Conservation (phyloP, 2,329 filamentous ascomycete species). For the Cryphonectria carpinicola region DNA sequence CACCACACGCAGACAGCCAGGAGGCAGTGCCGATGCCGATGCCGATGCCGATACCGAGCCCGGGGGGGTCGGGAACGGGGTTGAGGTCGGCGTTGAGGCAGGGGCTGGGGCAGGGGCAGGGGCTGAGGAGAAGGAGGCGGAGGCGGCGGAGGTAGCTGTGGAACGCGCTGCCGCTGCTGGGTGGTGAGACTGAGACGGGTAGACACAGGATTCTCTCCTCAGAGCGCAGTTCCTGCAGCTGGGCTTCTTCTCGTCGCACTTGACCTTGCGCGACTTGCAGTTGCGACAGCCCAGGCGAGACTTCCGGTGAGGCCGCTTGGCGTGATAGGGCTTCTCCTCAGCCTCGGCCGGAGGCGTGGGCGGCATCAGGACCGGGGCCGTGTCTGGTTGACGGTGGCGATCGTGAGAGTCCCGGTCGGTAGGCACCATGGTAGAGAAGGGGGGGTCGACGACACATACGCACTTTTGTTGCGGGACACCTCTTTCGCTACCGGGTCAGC, state of each 20-base stretch:
- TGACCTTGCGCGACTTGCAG: slow-evolving; percentile 60
- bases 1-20: not conserved
- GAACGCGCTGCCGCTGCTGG: slow-evolving; percentile 19
- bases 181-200: slow-evolving; percentile 36
- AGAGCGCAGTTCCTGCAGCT: slow-evolving; percentile 53
- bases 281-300: slow-evolving; percentile 56
- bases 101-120: not conserved
- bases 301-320: slow-evolving; percentile 60
- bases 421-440: slow-evolving; percentile 19
- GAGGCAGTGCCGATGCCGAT: not conserved
- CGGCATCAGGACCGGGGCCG: slow-evolving; percentile 10
- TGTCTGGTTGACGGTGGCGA: slow-evolving; percentile 6
- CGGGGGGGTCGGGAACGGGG: not conserved
- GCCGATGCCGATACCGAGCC: not conserved
- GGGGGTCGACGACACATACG: slow-evolving; percentile 12
- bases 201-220: slow-evolving; percentile 53
- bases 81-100: not conserved
- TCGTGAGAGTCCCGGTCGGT: slow-evolving; percentile 14
- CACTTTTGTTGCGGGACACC: slow-evolving; percentile 7
- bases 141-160: slow-evolving; percentile 22
- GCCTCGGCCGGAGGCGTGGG: slow-evolving; percentile 18
- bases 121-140: not conserved
- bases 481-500: not conserved
- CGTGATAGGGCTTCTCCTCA: slow-evolving; percentile 41
- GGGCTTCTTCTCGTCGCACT: slow-evolving; percentile 57